These are phyloP conservation scores for Lentinula novae-zelandiae DNA, from an alignment of 1,284 basidiomycete genomes.

Conservation along the genomic window DNA sequence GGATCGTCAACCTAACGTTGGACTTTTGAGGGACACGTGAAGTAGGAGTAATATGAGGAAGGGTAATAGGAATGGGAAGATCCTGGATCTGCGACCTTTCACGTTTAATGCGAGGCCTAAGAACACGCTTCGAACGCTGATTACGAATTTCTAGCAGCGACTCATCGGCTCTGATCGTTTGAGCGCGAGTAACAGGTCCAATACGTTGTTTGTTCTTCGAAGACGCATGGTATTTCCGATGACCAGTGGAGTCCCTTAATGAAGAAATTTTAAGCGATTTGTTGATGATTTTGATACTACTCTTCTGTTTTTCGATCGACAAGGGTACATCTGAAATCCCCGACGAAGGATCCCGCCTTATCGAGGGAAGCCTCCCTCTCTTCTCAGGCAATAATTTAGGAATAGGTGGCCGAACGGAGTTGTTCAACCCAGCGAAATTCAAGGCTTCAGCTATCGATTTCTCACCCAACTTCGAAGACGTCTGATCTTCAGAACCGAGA, in stretches of 20 bases:
- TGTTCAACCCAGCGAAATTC: neutral
- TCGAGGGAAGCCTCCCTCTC: too few species aligned
- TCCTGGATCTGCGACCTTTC: neutral
- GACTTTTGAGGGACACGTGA: neutral
- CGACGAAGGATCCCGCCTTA: too few species aligned
- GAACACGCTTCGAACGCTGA: neutral
- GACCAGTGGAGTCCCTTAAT: neutral
- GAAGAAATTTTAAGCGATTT: neutral
- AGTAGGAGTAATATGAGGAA: neutral
- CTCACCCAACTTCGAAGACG: neutral
- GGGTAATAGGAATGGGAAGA: neutral
- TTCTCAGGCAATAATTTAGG: neutral
- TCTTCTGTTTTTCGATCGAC: neutral
- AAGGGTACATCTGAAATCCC: too few species aligned
- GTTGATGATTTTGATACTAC: neutral
- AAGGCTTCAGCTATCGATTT: neutral
- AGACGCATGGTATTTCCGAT: neutral
- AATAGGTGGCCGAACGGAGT: neutral
- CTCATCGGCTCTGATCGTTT: neutral
- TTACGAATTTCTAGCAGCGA: neutral
- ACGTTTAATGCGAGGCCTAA: neutral
- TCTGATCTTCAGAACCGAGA: neutral
- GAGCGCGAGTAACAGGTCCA: neutral
- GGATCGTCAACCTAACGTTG: neutral
- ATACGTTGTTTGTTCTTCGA: neutral